Evolutionary conservation across 495 filamentous ascomycete genomes (phyloP).

Genomic region (Sphaerosporella brunnea): DNA sequence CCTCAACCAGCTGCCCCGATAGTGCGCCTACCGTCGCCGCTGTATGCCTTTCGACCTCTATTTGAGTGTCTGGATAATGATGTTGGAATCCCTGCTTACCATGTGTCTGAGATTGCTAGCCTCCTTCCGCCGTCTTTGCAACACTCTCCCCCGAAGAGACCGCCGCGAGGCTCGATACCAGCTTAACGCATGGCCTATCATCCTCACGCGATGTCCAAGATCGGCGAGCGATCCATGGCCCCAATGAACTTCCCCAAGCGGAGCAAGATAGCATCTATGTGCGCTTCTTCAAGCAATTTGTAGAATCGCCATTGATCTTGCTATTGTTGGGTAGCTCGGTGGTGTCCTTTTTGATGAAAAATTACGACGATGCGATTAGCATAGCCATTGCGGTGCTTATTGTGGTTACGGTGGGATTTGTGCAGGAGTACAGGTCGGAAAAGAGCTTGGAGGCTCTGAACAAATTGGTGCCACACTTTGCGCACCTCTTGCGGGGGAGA

Average conservation of each 20-base stretch:
- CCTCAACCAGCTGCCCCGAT: constrained; percentile 11
- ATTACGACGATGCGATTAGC: constrained; percentile 87
- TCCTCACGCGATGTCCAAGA: constrained; percentile 56
- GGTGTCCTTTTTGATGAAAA: constrained; percentile 81
- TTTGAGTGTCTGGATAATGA: too few species aligned
- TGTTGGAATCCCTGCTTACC: constrained; percentile 3
- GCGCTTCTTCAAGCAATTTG: constrained; percentile 89
- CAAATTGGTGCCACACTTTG: constrained; percentile 82
- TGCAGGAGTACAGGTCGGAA: constrained; percentile 95
- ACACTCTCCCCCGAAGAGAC: constrained; percentile 56
- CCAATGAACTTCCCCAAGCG: constrained; percentile 88
- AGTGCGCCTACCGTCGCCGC: constrained; percentile 12
- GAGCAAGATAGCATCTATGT: constrained; percentile 88
- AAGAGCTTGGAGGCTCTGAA: constrained; percentile 92
- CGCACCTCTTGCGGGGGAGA: constrained; percentile 61
- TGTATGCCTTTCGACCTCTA: constrained; percentile 10
- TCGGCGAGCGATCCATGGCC: constrained; percentile 60
- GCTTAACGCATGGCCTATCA: constrained; percentile 59
- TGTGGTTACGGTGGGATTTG: constrained; percentile 87
- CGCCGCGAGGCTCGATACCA: constrained; percentile 63
- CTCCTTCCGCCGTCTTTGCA: constrained; percentile 35
- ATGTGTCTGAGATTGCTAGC: constrained; percentile 4
- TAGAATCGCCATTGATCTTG: constrained; percentile 69
- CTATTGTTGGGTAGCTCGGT: constrained; percentile 82
- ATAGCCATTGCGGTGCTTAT: constrained; percentile 91